phyloP scores from a whole-genome alignment of 2,329 filamentous ascomycete genomes.

The Pseudogymnoascus sp. region DNA sequence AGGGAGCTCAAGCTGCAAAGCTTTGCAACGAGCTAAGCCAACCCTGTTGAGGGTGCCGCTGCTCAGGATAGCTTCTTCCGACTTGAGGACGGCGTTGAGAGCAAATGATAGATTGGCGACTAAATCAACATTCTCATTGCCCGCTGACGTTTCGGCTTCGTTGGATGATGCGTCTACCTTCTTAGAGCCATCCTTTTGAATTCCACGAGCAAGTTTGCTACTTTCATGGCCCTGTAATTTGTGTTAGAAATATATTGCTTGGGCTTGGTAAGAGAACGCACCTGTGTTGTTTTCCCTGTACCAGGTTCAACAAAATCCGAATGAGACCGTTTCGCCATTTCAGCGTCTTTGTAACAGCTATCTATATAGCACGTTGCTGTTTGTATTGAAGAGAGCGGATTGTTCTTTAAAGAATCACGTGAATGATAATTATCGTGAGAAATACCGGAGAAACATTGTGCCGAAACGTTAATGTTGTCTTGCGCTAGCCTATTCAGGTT shows the following conservation, averaged over 20 bases:
- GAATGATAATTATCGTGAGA: slow-evolving; percentile 5
- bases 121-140: not conserved
- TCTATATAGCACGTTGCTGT: not conserved
- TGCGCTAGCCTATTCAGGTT: slow-evolving; percentile 5
- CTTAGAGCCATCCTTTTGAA: slow-evolving; percentile 41
- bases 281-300: not conserved
- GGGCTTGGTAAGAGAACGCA: not conserved
- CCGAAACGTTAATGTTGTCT: not conserved
- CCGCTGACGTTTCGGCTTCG: not conserved
- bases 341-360: not conserved
- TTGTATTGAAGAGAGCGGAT: not conserved
- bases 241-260: not conserved
- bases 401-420: not conserved
- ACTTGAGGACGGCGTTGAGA: not conserved
- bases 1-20: slow-evolving; percentile 5
- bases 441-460: not conserved
- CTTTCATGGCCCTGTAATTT: not conserved
- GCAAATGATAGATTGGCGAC: slow-evolving; percentile 1
- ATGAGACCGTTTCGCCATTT: not conserved
- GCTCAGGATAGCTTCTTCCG: not conserved
- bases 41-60: slow-evolving; percentile 3
- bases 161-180: not conserved
- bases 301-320: slow-evolving; percentile 2
- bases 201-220: slow-evolving; percentile 48
- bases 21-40: slow-evolving; percentile 1